phyloP scores from a whole-genome alignment of 805 yeast genomes.

The Candida hungchunana region DNA sequence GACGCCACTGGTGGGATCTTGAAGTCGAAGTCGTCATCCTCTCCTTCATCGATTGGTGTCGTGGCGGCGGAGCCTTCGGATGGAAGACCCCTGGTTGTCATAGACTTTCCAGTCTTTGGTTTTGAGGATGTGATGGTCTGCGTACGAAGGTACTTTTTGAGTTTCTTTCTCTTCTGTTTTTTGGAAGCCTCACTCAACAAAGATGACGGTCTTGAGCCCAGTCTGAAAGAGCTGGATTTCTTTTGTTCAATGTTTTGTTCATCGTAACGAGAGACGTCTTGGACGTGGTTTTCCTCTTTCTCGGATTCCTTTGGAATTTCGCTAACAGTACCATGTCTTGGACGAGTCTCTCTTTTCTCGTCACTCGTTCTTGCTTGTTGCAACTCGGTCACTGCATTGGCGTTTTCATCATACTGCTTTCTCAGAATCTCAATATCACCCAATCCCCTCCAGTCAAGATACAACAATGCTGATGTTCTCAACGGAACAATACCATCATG shows the following conservation, averaged over 20 bases:
- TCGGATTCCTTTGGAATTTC: conserved; percentile 13
- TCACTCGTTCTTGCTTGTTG: conserved; percentile 1
- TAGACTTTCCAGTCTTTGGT: no score
- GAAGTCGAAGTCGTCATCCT: conserved; percentile 22
- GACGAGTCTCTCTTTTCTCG: conserved; percentile 14
- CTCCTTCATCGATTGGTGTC: conserved; percentile 7
- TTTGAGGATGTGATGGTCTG: conserved; percentile 19
- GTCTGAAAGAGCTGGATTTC: neutral
- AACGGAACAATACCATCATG: conserved; percentile 96
- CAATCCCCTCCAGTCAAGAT: conserved; percentile 79
- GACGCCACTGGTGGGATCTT: conserved; percentile 67
- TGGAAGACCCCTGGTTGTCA: no score
- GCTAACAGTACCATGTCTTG: conserved; percentile 19
- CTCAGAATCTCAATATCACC: conserved; percentile 39
- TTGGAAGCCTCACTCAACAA: conserved; percentile 5
- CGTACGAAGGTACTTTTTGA: conserved; percentile 20
- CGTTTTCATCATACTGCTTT: conserved; percentile 14
- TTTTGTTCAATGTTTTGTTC: neutral
- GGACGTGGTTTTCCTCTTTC: no score
- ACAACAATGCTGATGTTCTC: conserved; percentile 81
- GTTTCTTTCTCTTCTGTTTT: conserved; percentile 12
- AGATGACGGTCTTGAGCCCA: conserved; percentile 6
- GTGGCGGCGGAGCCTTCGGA: no score
- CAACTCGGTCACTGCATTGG: conserved; percentile 6
- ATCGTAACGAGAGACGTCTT: neutral